Evolutionary conservation across 148 eudicot genomes (phyloP), one percentile per base, ranked within the genome.

Genomic region (Simmondsia chinensis): DNA sequence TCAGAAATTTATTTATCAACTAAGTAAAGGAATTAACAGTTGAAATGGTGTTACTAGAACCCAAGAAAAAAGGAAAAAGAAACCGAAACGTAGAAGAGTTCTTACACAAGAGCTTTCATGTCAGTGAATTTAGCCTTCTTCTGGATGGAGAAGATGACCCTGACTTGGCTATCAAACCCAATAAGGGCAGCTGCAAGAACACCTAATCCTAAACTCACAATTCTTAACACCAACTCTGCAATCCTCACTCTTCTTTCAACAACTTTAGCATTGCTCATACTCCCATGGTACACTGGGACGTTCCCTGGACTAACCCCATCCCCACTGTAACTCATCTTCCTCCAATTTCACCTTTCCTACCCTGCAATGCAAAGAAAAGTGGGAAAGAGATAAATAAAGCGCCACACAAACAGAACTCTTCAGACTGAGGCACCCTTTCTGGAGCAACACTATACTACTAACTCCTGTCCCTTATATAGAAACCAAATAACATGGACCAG

Each of bases 81-180:
- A 43, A 20, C 20, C 20, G 52, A 12, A 16, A 25, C 5, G 9
- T 20, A 5, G 26, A 23, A n/a, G 22, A n/a, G n/a, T 22, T 49
- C 80, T 65, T 73, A 91, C 97, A 91, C 79, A 61, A 91, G 85
- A 9, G 95, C 61, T 70, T 74, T 91, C 79, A 85, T 82, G 61
- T 91, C 85, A 26, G 94, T 85, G 57, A 72, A 91, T 39, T 61
- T 76, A 34, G 97, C 97, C 64, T 34, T 68, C 72, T 91, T 91
- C 37, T 51, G 47, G 50, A 91, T 58, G 19, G 85, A 39, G 69
- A 91, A 85, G 60, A 91, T 74, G 58, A 66, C 80, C 45, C 54
- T 74, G 15, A 76, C 81, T 64, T 91, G 88, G 28, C 63, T 38
- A 56, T 79, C 80, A 30, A 74, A 53, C 1, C 54, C 88, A 17